Conservation (phyloP, 2,329 filamentous ascomycete genomes). For the Monosporascus sp. region DNA sequence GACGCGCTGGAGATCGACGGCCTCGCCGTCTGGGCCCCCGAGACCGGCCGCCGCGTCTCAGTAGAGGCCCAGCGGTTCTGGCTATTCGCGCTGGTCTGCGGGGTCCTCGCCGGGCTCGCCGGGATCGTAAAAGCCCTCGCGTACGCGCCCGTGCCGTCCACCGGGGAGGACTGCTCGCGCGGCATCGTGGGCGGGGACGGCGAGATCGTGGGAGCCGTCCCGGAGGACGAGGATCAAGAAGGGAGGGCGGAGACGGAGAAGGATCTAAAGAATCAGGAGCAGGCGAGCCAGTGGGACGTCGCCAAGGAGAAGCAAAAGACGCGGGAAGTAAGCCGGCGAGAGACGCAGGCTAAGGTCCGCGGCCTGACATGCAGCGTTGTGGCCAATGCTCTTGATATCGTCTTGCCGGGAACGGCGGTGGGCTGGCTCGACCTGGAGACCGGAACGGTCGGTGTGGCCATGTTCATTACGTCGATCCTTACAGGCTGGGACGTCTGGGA, state of each 20-base stretch:
- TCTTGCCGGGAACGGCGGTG: slow-evolving; percentile 55
- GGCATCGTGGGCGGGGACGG: slow-evolving; percentile 4
- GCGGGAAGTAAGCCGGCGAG: slow-evolving; percentile 24
- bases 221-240: slow-evolving; percentile 11
- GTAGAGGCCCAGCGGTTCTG: slow-evolving; percentile 65
- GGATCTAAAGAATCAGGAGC: slow-evolving; percentile 24
- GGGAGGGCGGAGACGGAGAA: slow-evolving; percentile 3
- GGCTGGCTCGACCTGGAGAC: slow-evolving; percentile 54
- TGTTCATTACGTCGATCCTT: slow-evolving; percentile 58
- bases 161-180: slow-evolving; percentile 23
- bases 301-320: slow-evolving; percentile 30
- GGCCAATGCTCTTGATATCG: slow-evolving; percentile 56
- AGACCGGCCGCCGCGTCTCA: slow-evolving; percentile 41
- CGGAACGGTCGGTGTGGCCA: slow-evolving; percentile 51
- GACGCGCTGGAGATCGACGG: slow-evolving; percentile 41
- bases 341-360: slow-evolving; percentile 24
- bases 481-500: slow-evolving; percentile 60
- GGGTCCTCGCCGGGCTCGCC: slow-evolving; percentile 38
- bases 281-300: slow-evolving; percentile 30
- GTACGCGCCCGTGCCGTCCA: slow-evolving; percentile 29
- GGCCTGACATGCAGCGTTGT: slow-evolving; percentile 44
- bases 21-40: slow-evolving; percentile 48
- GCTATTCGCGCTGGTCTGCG: slow-evolving; percentile 57
- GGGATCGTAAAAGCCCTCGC: slow-evolving; percentile 34
- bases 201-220: slow-evolving; percentile 7